Conservation (phyloP, 164 flowering plant species). For the Chimonanthus salicifolius region DNA sequence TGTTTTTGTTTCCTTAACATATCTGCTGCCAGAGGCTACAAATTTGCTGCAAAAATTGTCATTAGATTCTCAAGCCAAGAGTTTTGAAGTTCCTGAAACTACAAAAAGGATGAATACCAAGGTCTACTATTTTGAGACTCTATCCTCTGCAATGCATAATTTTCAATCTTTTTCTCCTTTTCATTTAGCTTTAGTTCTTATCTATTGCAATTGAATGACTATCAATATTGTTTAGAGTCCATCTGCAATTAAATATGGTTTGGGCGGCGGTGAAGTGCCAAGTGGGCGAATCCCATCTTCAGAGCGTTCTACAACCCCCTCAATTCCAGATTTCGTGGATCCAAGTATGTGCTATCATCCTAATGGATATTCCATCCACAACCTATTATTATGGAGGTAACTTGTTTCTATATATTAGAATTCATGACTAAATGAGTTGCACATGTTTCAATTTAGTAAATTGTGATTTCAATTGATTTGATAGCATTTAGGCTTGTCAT, state of each 20-base stretch:
- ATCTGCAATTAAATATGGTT: conserved; percentile 32
- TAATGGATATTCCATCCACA: conserved; percentile 33
- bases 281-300: conserved; percentile 41
- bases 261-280: conserved; percentile 27
- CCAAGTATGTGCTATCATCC: conserved; percentile 36
- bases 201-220: neutral
- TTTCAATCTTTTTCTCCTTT: neutral
- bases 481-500: neutral
- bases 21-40: conserved; percentile 40
- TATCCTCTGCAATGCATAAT: neutral
- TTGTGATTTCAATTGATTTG: neutral
- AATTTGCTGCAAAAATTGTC: conserved; percentile 63
- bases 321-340: conserved; percentile 28
- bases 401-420: neutral
- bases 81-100: conserved; percentile 43
- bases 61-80: conserved; percentile 49
- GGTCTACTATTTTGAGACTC: neutral
- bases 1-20: conserved; percentile 28
- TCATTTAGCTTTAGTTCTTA: neutral
- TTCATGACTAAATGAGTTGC: neutral
- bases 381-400: conserved; percentile 51
- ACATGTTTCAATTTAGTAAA: neutral
- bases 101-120: conserved; percentile 47
- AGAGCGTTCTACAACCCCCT: conserved; percentile 38
- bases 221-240: conserved; percentile 20